Percentiles rank a stretch among this genome's conserved stretches.
Evolutionary conservation across 78 protist genomes (phyloP).

Genomic region (Speleostelium caveatum): DNA sequence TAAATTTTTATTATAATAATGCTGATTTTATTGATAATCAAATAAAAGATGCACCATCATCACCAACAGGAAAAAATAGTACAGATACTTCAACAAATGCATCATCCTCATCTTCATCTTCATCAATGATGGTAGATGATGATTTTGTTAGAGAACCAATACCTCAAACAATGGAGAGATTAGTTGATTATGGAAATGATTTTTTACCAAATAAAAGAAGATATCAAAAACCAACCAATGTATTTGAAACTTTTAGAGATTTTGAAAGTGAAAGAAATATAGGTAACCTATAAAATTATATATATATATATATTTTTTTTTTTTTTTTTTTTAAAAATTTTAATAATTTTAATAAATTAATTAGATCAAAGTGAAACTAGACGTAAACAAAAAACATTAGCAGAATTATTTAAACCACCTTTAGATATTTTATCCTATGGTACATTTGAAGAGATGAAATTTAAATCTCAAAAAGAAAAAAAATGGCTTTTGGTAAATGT

Average conservation of each 20-base stretch:
- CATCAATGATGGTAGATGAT: neutral
- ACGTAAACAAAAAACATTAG: conserved; percentile 55
- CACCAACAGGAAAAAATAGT: neutral
- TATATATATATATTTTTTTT: neutral
- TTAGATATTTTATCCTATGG: conserved; percentile 65
- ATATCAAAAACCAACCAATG: conserved; percentile 23
- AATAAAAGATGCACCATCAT: neutral
- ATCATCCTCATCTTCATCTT: conserved; percentile 4
- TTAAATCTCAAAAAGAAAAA: conserved; percentile 17
- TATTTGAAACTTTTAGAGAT: conserved; percentile 66
- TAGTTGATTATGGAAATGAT: conserved; percentile 16
- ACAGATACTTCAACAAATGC: neutral
- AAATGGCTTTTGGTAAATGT: conserved; percentile 36
- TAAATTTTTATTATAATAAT: conserved; percentile 33
- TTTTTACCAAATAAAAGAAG: neutral
- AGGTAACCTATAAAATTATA: neutral
- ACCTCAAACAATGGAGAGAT: conserved; percentile 10
- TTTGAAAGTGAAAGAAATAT: conserved; percentile 34
- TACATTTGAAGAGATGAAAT: conserved; percentile 37
- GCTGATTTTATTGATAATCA: neutral
- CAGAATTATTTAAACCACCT: conserved; percentile 76
- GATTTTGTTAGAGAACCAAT: conserved; percentile 68
- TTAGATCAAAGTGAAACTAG: conserved; percentile 12
- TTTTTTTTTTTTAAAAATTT: neutral
- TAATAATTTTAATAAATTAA: neutral